Percentiles rank a stretch among this genome's conserved stretches.
Evolutionary conservation across 176 grass and related monocot genomes (phyloP).

Genomic region (Pontederia paniculata): DNA sequence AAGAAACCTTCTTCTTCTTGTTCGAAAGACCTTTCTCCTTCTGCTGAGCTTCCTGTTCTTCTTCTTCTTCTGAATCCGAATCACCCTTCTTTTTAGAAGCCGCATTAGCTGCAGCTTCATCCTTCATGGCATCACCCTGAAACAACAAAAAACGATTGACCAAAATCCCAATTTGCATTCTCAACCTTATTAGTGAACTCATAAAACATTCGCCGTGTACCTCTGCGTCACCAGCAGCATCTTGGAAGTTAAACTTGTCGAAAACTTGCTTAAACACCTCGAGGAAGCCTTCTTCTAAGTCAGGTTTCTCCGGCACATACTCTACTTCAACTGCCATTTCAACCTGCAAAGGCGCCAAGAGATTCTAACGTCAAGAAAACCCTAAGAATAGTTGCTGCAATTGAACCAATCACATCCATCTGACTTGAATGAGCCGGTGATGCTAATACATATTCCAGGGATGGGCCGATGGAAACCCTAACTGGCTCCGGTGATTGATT

Average conservation of each 20-base stretch:
- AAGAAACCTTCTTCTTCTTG: constrained; percentile 75
- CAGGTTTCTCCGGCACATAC: constrained; percentile 74
- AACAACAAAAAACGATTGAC: constrained; percentile 1
- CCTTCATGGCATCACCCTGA: constrained; percentile 49
- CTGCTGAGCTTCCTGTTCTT: constrained; percentile 51
- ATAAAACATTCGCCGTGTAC: constrained; percentile 5
- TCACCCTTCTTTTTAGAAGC: constrained; percentile 34
- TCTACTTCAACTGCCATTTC: constrained; percentile 51
- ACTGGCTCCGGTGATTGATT: background rate
- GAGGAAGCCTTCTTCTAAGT: constrained; percentile 50
- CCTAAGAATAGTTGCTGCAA: no score
- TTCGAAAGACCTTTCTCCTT: constrained; percentile 82
- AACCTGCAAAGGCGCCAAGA: constrained; percentile 11
- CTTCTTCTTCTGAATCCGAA: constrained; percentile 57
- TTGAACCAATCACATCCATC: no score
- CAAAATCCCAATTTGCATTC: background rate
- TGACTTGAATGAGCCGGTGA: no score
- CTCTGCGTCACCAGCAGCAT: constrained; percentile 28
- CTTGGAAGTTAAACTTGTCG: constrained; percentile 85
- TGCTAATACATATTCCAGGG: no score
- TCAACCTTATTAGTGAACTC: no score
- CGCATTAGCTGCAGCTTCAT: constrained; percentile 35
- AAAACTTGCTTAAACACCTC: constrained; percentile 69
- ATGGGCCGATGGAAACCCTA: constrained; percentile 2
- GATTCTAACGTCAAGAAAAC: background rate